Evolutionary conservation across 805 yeast species (phyloP), one percentile per base, ranked within the genome.

Genomic region (Yamadazyma takamatsuzukensis): DNA sequence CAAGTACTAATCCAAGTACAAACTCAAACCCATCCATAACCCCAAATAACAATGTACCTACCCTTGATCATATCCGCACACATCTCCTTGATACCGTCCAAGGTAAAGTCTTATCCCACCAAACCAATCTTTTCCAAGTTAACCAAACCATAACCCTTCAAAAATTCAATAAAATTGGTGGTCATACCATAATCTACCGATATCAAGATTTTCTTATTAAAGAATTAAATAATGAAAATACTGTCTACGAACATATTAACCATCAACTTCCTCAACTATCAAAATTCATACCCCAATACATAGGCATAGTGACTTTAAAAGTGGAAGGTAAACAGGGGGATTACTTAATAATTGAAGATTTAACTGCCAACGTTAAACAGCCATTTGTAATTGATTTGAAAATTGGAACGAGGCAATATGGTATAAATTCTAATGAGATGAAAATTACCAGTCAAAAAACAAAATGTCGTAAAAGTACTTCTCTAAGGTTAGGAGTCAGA

Each of bases 341-440:
- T 41, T 93, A 88, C 53, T 81, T 93, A 23, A 59, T 93, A 7
- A 65, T 93, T 30, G 98, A 94, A 53, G 99, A 93, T 61, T 62
- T 93, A 30, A 93, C 97, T 0, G 72, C 80, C 34, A 85, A 86
- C 15, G 78, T 90, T 79, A 65, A 60, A 18, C 74, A 74, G 43
- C 97, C 98, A 0, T 89, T 96, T 53, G 97, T 90, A 0, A 63
- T 93, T 30, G 99, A 93, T 59, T 67, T 93, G 47, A 93, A 93
- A 54, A 93, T 93, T 97, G 99, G 99, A 0, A 90, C 99, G 0
- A 71, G 99, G 37, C 99, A 93, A 59, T 93, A 93, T 50, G 98
- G 99, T 7, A 82, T 90, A n/a, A 95, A 88, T 43, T 97, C 97
- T 0, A 69, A 71, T 5, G 55, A 61, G 10, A 61, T 77, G 30